Evolutionary conservation across 441 rosid species (phyloP).

Genomic region (Dalechampia spathulata): DNA sequence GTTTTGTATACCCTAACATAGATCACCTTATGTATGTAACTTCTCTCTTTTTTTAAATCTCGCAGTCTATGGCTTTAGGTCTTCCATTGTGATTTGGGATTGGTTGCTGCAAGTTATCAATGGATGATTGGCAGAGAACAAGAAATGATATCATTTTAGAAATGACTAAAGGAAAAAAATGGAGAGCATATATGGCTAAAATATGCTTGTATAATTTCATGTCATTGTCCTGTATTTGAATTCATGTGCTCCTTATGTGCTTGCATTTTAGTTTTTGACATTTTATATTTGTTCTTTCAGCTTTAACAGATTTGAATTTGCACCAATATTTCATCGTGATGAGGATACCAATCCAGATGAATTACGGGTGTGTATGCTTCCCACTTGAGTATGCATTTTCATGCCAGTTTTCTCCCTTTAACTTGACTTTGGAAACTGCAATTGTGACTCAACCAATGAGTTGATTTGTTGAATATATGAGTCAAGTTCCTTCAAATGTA

Average conservation of each 20-base stretch:
- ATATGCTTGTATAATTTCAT: neutral
- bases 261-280: slow-evolving; percentile 8
- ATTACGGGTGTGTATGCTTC: slow-evolving; percentile 50
- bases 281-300: slow-evolving; percentile 35
- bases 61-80: neutral
- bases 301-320: slow-evolving; percentile 84
- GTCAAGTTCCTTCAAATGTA: too few species aligned
- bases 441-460: too few species aligned
- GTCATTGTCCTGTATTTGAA: neutral
- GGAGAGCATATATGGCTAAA: neutral
- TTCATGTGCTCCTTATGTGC: slow-evolving; percentile 9
- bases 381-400: slow-evolving; percentile 6
- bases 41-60: neutral
- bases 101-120: neutral
- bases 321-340: slow-evolving; percentile 87
- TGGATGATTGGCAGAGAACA: neutral
- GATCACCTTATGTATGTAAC: slow-evolving; percentile 85
- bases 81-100: neutral
- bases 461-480: too few species aligned
- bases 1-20: slow-evolving; percentile 81
- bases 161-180: neutral
- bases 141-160: neutral
- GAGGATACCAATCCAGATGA: slow-evolving; percentile 78
- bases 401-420: neutral
- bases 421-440: too few species aligned